Conservation (phyloP, 2,329 filamentous ascomycete genomes). For the Penicillium expansum region DNA sequence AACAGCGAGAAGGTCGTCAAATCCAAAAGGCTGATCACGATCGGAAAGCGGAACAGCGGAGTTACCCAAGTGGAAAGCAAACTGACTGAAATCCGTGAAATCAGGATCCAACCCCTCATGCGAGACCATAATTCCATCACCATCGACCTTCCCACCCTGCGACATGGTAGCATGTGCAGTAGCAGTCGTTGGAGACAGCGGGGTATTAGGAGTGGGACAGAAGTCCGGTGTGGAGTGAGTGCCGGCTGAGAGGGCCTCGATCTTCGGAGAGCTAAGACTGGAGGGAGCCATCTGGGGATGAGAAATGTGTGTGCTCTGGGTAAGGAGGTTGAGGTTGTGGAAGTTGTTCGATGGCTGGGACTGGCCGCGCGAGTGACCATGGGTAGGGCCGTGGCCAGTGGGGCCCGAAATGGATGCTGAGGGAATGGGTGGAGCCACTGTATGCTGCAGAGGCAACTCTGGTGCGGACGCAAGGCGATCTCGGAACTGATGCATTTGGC, state of each 20-base stretch:
- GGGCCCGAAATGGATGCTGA: slow-evolving; percentile 22
- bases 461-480: slow-evolving; percentile 37
- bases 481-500: slow-evolving; percentile 30
- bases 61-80: slow-evolving; percentile 30
- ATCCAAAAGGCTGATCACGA: slow-evolving; percentile 25
- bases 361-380: slow-evolving; percentile 19
- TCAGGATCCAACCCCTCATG: slow-evolving; percentile 31
- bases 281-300: slow-evolving; percentile 1
- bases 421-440: slow-evolving; percentile 8
- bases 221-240: slow-evolving; percentile 34
- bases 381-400: slow-evolving; percentile 10
- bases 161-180: slow-evolving; percentile 3
- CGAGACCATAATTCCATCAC: slow-evolving; percentile 27
- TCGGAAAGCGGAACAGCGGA: slow-evolving; percentile 20
- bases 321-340: slow-evolving; percentile 23
- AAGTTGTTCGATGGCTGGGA: slow-evolving; percentile 23
- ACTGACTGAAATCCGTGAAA: slow-evolving; percentile 35
- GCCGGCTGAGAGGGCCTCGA: slow-evolving; percentile 27
- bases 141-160: slow-evolving; percentile 15
- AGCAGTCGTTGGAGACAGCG: slow-evolving; percentile 27
- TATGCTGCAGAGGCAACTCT: slow-evolving; percentile 28
- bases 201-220: slow-evolving; percentile 32
- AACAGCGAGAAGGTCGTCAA: slow-evolving; percentile 34
- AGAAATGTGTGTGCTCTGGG: slow-evolving; percentile 19
- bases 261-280: slow-evolving; percentile 18